Evolutionary conservation across 345 rosid species (phyloP).

Genomic region (Abelmoschus esculentus): DNA sequence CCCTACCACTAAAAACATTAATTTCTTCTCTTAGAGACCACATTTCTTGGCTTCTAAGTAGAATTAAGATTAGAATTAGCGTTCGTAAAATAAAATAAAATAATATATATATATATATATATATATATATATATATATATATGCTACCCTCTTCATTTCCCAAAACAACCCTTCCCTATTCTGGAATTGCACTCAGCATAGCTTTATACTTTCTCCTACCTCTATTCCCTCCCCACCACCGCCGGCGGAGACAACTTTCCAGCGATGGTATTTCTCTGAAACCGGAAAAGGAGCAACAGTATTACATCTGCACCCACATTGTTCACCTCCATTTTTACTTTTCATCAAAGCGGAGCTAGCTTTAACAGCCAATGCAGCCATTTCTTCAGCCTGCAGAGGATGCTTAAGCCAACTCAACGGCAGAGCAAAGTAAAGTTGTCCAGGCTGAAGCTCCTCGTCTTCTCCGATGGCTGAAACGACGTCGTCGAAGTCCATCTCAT

Average conservation of each 20-base stretch:
- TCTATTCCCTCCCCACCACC: slow-evolving; percentile 3
- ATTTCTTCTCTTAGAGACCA: no score
- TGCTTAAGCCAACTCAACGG: neutral
- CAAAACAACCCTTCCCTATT: slow-evolving; percentile 29
- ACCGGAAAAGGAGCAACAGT: slow-evolving; percentile 20
- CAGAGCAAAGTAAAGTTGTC: neutral
- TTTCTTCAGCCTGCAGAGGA: neutral
- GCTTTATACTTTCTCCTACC: slow-evolving; percentile 37
- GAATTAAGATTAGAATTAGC: no score
- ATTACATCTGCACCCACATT: slow-evolving; percentile 32
- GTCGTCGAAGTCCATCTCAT: neutral
- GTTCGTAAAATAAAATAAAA: no score
- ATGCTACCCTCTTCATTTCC: neutral
- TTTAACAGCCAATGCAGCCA: neutral
- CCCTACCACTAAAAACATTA: no score
- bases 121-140: no score
- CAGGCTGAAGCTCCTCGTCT: neutral
- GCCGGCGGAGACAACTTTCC: slow-evolving; percentile 18
- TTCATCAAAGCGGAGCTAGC: neutral
- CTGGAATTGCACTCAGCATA: slow-evolving; percentile 61
- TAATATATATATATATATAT: no score
- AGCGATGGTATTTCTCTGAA: slow-evolving; percentile 17
- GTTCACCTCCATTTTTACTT: neutral
- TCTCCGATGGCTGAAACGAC: neutral
- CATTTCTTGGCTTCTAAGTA: no score